These are phyloP conservation scores for Whalleya microplaca DNA, from an alignment of 2,329 filamentous ascomycete genomes.

Conservation along the genomic window DNA sequence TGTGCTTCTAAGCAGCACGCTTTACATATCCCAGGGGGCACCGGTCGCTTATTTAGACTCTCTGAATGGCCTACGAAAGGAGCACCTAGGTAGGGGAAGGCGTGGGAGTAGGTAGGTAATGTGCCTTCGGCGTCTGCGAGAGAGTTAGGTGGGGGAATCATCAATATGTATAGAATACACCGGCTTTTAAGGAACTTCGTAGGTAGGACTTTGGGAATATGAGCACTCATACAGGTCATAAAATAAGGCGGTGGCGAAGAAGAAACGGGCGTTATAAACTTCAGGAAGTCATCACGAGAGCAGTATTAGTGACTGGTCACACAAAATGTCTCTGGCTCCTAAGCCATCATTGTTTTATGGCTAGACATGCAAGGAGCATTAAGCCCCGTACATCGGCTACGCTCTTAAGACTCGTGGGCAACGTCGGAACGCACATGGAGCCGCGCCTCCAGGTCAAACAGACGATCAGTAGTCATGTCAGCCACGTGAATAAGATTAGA, in stretches of 20 bases:
- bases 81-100: not conserved
- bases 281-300: not conserved
- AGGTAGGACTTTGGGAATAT: not conserved
- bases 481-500: constrained; percentile 26
- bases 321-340: not conserved
- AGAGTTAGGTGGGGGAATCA: too few species aligned
- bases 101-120: not conserved
- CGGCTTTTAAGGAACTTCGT: not conserved
- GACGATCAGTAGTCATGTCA: constrained; percentile 12
- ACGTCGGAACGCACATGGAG: not conserved
- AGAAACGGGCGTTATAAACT: not conserved
- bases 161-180: too few species aligned
- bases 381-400: not conserved
- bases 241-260: not conserved
- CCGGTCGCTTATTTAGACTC: not conserved
- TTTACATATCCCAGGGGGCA: not conserved
- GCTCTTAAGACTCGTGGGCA: not conserved
- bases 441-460: not conserved
- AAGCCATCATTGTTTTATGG: not conserved
- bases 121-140: not conserved
- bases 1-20: not conserved
- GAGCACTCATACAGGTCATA: not conserved
- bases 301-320: not conserved
- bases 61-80: not conserved
- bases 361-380: not conserved